These are phyloP conservation scores for Leccinum insigne DNA, from an alignment of 1,284 basidiomycete species.

Conservation along the genomic window DNA sequence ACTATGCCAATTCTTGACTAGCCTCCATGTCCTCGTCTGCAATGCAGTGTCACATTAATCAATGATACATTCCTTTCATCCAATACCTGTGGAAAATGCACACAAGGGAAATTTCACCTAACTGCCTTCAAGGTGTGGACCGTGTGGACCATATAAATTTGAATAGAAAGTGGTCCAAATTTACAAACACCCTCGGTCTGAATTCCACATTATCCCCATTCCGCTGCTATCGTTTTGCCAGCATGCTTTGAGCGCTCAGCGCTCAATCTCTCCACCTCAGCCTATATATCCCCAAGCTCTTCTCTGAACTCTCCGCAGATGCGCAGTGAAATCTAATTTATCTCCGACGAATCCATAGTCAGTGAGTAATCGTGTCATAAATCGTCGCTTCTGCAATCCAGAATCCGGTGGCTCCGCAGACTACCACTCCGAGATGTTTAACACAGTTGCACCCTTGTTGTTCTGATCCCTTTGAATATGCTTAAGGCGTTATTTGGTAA, in stretches of 20 bases:
- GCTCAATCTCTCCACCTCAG: background rate
- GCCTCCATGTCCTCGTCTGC: conserved; percentile 16
- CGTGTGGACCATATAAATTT: background rate
- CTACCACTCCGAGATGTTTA: background rate
- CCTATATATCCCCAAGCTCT: background rate
- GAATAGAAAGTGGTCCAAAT: conserved; percentile 1
- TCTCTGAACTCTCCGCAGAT: background rate
- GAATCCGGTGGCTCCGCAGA: background rate
- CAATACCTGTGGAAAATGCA: background rate
- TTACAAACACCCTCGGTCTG: conserved; percentile 8
- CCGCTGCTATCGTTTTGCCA: background rate
- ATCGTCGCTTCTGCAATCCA: background rate
- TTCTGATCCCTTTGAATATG: background rate
- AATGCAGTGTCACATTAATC: background rate
- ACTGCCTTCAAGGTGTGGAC: conserved; percentile 2
- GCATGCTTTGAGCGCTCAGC: background rate
- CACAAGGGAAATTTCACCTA: background rate
- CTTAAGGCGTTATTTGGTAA: background rate
- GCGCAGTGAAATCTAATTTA: background rate
- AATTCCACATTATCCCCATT: conserved; percentile 10
- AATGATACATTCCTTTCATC: background rate
- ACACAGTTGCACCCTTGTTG: background rate
- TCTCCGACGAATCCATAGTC: background rate
- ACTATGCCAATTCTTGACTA: conserved; percentile 2
- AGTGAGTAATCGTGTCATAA: background rate